Base-by-base conservation (phyloP, 2,329 filamentous ascomycete genomes). In the Colletotrichum godetiae region DNA sequence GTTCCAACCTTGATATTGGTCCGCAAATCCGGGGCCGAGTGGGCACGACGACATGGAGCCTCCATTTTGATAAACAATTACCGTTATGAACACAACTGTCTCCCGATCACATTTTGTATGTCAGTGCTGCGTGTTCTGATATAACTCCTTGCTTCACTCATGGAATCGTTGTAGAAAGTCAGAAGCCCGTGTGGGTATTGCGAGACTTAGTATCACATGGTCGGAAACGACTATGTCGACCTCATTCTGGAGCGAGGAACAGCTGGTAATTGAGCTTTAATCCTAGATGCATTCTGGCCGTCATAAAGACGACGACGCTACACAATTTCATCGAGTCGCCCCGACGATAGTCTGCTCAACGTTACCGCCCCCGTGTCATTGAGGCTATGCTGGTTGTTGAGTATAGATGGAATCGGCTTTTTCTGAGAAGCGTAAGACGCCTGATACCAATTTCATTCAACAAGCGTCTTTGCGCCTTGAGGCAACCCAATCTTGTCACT, bases 21-120 rank as follows among this genome's bases (percentile, higher is more conserved):
- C 70, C 70, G 60, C 61, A 70, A 73, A 65, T 70, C 67, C 60
- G 67, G 70, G 56, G 70, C 67, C 56, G 56, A 57, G 60, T 70
- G 70, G 70, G 53, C 61, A 73, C 56, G 46, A 52, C 55, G 61
- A 65, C 57, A 55, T 66, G 55, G 58, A 46, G n/a, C 60, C 57
- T 68, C 55, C 37, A 57, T 46, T 24, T 70, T 66, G 60, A 59
- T 55, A 72, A 27, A 59, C 65, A 73, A 56, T 56, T 57, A 24
- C 67, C 65, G 24, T 60, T 31, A 61, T 61, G 60, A 66, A 52
- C 66, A 66, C 53, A 56, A 61, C 11, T 24, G 13, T 57, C 13
- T 11, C 31, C 7, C 19, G 10, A 3, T 24, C 42, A 49, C 8
- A 8, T 22, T 8, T n/a, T 49, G 42, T 19, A 49, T 49, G n/a